Base-by-base conservation (phyloP, 169 alveolate genomes). In the Eimeria tenella region DNA sequence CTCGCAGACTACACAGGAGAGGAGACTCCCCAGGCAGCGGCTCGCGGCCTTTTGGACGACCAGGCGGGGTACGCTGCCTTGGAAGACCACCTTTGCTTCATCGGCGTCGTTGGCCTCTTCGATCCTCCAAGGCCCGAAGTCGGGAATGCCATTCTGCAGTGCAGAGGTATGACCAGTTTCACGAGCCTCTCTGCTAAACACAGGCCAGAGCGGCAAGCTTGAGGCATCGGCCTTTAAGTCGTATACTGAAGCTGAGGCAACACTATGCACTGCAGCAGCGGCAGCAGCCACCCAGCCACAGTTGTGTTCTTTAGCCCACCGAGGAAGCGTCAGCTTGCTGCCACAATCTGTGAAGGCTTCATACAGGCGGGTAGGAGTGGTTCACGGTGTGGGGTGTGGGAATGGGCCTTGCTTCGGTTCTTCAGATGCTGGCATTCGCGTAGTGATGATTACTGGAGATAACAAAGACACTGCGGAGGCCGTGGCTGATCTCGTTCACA, bases 391-490 rank as follows among this genome's bases (percentile, higher is more conserved):
- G 19, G 68, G 21, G 3, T 10, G 68, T 11, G 68, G 19, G 21
- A 17, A 10, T 58, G 11, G 68, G 0, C 68, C 19, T 11, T 58
- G 21, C 19, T 17, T 58, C 68, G 11, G 2, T 58, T 58, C 6
- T 13, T 5, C 82, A 88, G 93, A 96, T 62, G 99, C 99, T 4
- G 99, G 99, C 70, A 99, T 99, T 79, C 94, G 99, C 89, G 99
- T 99, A 5, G 97, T 99, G 90, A 99, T 99, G 99, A 99, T 99
- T 75, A 99, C 99, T 9, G 99, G 99, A 0, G 99, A 99, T 97
- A 98, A 98, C 95, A 97, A 98, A 81, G 97, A 97, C 87, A 99
- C 99, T 2, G 99, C 99, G 0, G 99, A 99, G 95, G 99, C 99
- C 42, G 99, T 99, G 87, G 99, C 99, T 0, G 97, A 97, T 87